phyloP scores from a whole-genome alignment of 177 flowering plant genomes.

The Telopea speciosissima region DNA sequence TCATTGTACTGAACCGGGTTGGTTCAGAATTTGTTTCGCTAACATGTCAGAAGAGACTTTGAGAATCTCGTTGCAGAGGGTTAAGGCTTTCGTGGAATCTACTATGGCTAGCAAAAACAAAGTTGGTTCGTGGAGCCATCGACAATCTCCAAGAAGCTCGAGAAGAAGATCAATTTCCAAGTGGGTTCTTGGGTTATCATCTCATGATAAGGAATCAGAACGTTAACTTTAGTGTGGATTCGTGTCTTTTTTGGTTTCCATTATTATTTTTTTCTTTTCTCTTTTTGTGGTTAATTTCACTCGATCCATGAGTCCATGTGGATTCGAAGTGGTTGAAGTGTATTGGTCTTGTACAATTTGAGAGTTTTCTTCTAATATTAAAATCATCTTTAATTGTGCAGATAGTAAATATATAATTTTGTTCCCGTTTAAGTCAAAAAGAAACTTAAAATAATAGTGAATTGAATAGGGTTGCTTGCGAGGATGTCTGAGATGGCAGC shows the following conservation, averaged over 20 bases:
- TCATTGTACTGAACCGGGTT: slow-evolving; percentile 88
- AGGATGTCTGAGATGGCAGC: not conserved
- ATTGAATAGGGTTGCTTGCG: not conserved
- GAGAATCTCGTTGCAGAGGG: slow-evolving; percentile 43
- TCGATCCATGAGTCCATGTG: slow-evolving; percentile 32
- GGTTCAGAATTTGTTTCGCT: slow-evolving; percentile 90
- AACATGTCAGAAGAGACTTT: slow-evolving; percentile 73
- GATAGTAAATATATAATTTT: too few relatives aligned
- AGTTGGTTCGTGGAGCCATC: not conserved
- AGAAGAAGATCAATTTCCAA: slow-evolving; percentile 36
- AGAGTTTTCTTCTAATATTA: too few relatives aligned
- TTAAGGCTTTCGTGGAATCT: slow-evolving; percentile 42
- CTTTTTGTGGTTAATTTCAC: slow-evolving; percentile 26
- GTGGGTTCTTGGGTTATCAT: slow-evolving; percentile 73
- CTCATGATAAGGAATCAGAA: slow-evolving; percentile 34
- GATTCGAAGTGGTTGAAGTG: slow-evolving; percentile 38
- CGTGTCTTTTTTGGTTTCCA: not conserved
- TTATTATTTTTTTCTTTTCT: slow-evolving; percentile 5
- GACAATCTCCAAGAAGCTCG: slow-evolving; percentile 11
- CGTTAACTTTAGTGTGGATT: slow-evolving; percentile 29
- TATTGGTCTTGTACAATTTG: too few relatives aligned
- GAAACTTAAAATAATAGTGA: too few relatives aligned
- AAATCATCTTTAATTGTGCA: too few relatives aligned
- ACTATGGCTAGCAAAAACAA: not conserved
- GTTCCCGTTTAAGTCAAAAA: not conserved